These are phyloP conservation scores for Tripidium arundinaceum DNA, from an alignment of 202 grass and related monocot species.

Conservation along the genomic window DNA sequence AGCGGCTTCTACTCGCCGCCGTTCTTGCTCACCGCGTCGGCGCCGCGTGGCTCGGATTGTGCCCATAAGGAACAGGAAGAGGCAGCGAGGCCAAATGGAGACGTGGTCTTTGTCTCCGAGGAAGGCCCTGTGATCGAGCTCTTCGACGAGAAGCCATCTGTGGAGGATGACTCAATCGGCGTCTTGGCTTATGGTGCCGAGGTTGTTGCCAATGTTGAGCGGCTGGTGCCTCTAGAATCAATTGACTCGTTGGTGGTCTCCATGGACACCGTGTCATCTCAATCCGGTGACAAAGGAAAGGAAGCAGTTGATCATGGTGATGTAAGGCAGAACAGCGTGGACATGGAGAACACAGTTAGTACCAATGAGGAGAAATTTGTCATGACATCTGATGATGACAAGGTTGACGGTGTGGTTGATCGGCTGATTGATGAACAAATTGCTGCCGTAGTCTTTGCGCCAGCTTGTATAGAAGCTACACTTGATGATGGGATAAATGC, in stretches of 20 bases:
- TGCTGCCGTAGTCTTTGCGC: background rate
- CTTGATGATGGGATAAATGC: background rate
- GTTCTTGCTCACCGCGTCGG: conserved; percentile 42
- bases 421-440: conserved; percentile 16
- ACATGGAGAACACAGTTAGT: conserved; percentile 8
- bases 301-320: conserved; percentile 17
- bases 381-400: conserved; percentile 32
- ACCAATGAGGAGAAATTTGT: conserved; percentile 27
- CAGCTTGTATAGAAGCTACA: conserved; percentile 8
- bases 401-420: background rate
- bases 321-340: background rate
- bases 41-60: conserved; percentile 22
- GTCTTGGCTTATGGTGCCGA: conserved; percentile 20
- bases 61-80: background rate
- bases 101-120: conserved; percentile 41
- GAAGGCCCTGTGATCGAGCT: conserved; percentile 52
- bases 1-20: conserved; percentile 85
- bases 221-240: conserved; percentile 39
- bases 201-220: conserved; percentile 25
- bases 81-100: background rate
- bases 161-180: conserved; percentile 34
- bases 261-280: conserved; percentile 8
- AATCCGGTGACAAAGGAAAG: conserved; percentile 2
- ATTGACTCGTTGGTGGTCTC: conserved; percentile 31
- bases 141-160: conserved; percentile 39